phyloP scores from a whole-genome alignment of 441 rosid genomes.

The Adansonia rubrostipa region DNA sequence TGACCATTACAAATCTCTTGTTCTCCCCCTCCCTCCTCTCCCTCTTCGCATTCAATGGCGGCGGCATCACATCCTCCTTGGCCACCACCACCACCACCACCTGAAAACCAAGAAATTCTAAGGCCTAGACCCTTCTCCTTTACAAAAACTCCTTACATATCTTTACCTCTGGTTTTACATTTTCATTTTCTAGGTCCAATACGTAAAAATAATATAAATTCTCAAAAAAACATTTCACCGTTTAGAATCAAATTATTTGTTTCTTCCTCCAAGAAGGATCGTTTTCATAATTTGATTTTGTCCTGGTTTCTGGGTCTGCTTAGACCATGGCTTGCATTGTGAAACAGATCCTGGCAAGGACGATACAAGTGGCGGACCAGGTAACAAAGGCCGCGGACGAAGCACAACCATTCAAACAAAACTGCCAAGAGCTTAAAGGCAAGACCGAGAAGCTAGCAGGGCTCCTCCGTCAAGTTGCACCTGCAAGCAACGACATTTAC shows the following conservation, averaged over 20 bases:
- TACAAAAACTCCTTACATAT: not conserved
- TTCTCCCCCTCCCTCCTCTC: constrained; percentile 23
- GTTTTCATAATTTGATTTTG: not conserved
- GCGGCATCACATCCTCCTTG: constrained; percentile 31
- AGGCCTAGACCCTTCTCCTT: not conserved
- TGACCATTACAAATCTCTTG: constrained; percentile 39
- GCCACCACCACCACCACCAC: constrained; percentile 14
- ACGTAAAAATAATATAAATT: not conserved
- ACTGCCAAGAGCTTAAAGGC: constrained; percentile 66
- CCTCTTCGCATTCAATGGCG: constrained; percentile 39
- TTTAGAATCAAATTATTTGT: not conserved
- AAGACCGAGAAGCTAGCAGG: constrained; percentile 66
- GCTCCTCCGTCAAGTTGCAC: constrained; percentile 72
- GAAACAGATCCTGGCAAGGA: constrained; percentile 61
- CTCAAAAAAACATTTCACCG: not conserved
- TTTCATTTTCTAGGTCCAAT: not conserved
- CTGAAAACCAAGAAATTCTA: not conserved
- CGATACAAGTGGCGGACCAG: constrained; percentile 69
- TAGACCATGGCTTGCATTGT: constrained; percentile 64
- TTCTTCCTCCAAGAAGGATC: not conserved
- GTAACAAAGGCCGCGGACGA: constrained; percentile 57
- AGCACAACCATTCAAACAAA: constrained; percentile 67
- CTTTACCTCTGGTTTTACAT: not conserved
- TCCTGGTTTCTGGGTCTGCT: constrained; percentile 34
- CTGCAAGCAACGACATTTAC: constrained; percentile 63